These are phyloP conservation scores for Vickermania spadyakhi DNA, from an alignment of 208 protist genomes.

Conservation along the genomic window DNA sequence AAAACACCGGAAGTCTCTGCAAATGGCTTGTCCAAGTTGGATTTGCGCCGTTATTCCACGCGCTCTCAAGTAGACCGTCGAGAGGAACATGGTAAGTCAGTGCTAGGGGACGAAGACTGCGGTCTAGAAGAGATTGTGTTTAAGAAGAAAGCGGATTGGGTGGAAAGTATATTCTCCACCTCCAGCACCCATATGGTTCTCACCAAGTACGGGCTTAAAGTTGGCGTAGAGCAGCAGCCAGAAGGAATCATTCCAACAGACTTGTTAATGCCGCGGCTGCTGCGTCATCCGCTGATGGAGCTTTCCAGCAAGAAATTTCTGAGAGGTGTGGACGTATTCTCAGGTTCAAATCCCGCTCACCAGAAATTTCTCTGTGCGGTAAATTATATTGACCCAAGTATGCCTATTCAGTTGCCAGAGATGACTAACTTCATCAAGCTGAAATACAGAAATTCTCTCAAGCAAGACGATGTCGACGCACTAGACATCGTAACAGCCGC, in stretches of 20 bases:
- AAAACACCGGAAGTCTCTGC: neutral
- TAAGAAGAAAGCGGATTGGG: conserved; percentile 11
- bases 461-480: neutral
- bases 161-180: conserved; percentile 47
- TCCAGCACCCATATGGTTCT: neutral
- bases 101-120: neutral
- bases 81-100: neutral
- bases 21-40: neutral
- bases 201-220: conserved; percentile 3
- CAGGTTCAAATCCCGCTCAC: conserved; percentile 44
- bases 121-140: conserved; percentile 11
- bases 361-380: conserved; percentile 73
- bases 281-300: conserved; percentile 67
- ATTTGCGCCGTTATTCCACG: neutral
- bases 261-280: conserved; percentile 38
- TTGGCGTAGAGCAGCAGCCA: conserved; percentile 6
- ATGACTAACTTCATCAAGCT: conserved; percentile 70
- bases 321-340: conserved; percentile 58
- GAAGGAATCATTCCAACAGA: conserved; percentile 22
- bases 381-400: conserved; percentile 60
- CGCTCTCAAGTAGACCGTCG: neutral
- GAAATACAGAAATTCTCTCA: conserved; percentile 51
- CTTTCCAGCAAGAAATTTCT: conserved; percentile 66
- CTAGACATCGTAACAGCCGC: neutral
- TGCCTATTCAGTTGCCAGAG: conserved; percentile 57